Conservation (phyloP, 2,329 filamentous ascomycete species). For the Chaetomium olivaceum region DNA sequence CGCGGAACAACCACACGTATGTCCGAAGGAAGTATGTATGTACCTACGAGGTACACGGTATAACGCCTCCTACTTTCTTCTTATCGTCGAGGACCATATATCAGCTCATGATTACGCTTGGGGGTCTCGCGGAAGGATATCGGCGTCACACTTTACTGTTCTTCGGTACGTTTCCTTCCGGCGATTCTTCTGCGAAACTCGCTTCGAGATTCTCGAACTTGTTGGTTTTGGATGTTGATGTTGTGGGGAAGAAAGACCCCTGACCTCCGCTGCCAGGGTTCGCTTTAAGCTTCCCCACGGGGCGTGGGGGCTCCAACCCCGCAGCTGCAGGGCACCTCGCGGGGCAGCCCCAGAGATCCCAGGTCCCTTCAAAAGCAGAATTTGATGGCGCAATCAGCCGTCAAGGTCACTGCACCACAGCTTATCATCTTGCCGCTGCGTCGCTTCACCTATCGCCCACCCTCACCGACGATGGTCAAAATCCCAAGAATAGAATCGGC, state of each 20-base stretch:
- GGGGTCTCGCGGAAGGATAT: not conserved
- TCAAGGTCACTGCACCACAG: not conserved
- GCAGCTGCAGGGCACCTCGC: constrained; percentile 12
- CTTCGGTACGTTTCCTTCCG: not conserved
- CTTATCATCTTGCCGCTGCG: constrained; percentile 5
- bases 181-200: not conserved
- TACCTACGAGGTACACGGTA: too few relatives aligned
- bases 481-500: not conserved
- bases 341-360: not conserved
- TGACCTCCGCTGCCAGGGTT: constrained; percentile 11
- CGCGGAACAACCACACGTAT: too few relatives aligned
- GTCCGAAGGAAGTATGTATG: too few relatives aligned
- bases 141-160: not conserved
- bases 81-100: not conserved
- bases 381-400: constrained; percentile 3
- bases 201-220: not conserved
- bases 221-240: constrained; percentile 9
- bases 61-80: not conserved
- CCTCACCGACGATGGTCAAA: constrained; percentile 6
- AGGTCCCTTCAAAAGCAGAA: not conserved
- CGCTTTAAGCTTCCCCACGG: constrained; percentile 28
- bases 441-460: not conserved
- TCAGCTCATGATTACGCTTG: not conserved
- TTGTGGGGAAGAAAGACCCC: constrained; percentile 28
- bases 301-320: constrained; percentile 31